A percentile compares a stretch with the other conserved stretches of the same genome.
phyloP scores from a whole-genome alignment of 208 protist genomes.

The Herpetomonas tarakana region DNA sequence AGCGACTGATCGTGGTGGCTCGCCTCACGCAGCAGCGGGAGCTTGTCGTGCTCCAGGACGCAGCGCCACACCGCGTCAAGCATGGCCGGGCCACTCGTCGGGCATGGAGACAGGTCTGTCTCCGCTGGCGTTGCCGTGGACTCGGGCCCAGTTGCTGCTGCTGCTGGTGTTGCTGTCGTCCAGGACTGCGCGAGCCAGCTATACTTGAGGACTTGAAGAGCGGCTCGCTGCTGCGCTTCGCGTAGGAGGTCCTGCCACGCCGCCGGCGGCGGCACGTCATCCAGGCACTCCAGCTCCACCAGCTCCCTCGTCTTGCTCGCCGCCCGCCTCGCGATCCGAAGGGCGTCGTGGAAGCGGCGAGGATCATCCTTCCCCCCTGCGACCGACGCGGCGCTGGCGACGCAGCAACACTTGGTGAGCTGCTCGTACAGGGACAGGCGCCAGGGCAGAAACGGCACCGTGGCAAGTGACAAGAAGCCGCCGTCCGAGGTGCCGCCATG shows the following conservation, averaged over 20 bases:
- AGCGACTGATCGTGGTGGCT: too few relatives aligned
- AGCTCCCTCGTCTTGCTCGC: slow-evolving; percentile 50
- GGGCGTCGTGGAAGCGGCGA: slow-evolving; percentile 34
- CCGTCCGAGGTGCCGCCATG: not conserved
- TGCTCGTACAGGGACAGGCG: slow-evolving; percentile 68
- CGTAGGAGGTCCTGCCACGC: slow-evolving; percentile 35
- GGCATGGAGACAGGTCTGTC: too few relatives aligned
- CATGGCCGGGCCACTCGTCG: not conserved
- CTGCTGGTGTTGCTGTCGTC: too few relatives aligned
- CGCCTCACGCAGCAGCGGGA: too few relatives aligned
- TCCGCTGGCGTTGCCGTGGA: too few relatives aligned
- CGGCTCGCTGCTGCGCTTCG: slow-evolving; percentile 27
- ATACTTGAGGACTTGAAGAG: slow-evolving; percentile 34
- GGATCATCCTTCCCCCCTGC: not conserved
- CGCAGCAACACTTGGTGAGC: slow-evolving; percentile 39
- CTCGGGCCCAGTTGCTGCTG: too few relatives aligned
- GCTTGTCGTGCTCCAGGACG: not conserved
- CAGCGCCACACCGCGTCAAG: not conserved
- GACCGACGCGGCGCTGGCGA: not conserved
- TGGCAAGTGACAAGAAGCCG: slow-evolving; percentile 47
- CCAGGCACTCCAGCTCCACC: slow-evolving; percentile 66
- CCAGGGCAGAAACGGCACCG: slow-evolving; percentile 69
- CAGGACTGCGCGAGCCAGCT: slow-evolving; percentile 36
- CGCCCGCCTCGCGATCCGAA: slow-evolving; percentile 38
- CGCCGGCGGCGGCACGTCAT: slow-evolving; percentile 55